Conservation (phyloP, 1,284 basidiomycete genomes). For the Cutaneotrichosporon spelunceum region DNA sequence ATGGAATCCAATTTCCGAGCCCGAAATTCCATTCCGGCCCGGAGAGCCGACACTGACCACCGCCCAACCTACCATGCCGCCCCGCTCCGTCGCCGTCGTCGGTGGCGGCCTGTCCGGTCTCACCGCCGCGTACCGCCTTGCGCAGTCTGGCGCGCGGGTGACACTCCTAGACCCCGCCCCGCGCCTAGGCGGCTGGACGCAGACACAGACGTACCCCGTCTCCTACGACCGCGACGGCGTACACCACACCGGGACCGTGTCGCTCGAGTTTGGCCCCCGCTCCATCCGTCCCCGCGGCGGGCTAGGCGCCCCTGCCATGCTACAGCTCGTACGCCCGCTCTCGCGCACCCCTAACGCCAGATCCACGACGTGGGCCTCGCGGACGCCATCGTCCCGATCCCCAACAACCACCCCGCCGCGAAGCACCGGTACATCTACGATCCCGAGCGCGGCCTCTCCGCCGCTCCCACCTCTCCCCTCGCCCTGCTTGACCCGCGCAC, state of each 20-base stretch:
- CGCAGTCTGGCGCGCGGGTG: slow-evolving; percentile 13
- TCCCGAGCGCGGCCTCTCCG: slow-evolving; percentile 10
- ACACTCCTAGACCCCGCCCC: slow-evolving; percentile 12
- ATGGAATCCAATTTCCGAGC: too few relatives aligned
- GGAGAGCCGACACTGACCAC: neutral
- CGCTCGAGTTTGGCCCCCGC: slow-evolving; percentile 78
- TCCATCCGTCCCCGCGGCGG: slow-evolving; percentile 71
- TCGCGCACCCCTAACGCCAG: slow-evolving; percentile 14
- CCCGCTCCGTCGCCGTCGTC: slow-evolving; percentile 37
- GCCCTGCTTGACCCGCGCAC: slow-evolving; percentile 4
- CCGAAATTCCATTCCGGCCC: too few relatives aligned
- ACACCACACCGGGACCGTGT: slow-evolving; percentile 49
- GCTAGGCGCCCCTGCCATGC: slow-evolving; percentile 56
- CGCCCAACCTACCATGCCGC: neutral
- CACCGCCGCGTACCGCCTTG: slow-evolving; percentile 45
- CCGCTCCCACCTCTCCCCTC: slow-evolving; percentile 11
- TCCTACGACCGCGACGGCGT: slow-evolving; percentile 28
- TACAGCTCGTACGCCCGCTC: slow-evolving; percentile 68
- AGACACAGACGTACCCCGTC: slow-evolving; percentile 58
- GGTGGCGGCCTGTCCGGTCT: slow-evolving; percentile 50
- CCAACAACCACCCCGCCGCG: slow-evolving; percentile 43
- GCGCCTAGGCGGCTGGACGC: slow-evolving; percentile 74
- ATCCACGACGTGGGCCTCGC: slow-evolving; percentile 30
- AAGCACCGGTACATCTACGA: slow-evolving; percentile 45
- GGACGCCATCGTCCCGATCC: slow-evolving; percentile 37